phyloP scores from a whole-genome alignment of 768 basidiomycete genomes.

The Agrocybe praecox region DNA sequence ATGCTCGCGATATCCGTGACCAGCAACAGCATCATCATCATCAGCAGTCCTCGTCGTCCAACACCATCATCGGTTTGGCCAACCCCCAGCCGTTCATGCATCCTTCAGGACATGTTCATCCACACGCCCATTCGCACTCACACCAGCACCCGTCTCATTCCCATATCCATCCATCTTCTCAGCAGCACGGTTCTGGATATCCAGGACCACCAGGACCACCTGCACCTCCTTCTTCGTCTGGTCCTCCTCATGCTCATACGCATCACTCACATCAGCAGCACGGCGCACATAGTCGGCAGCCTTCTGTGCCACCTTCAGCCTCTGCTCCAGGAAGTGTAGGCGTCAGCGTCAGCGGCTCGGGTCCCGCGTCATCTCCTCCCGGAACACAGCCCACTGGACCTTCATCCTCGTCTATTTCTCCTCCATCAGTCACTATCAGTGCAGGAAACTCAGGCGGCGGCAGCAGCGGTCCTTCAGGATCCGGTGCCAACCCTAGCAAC shows the following conservation, averaged over 20 bases:
- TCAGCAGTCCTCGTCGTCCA: neutral
- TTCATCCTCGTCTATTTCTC: neutral
- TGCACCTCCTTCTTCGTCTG: no score
- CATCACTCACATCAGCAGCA: neutral
- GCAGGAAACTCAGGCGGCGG: neutral
- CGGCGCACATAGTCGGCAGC: neutral
- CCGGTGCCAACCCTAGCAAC: neutral
- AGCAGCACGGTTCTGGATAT: neutral
- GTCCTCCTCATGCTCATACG: neutral
- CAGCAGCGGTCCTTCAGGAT: neutral
- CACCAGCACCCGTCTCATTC: neutral
- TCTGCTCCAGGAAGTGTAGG: no score
- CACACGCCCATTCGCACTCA: conserved; percentile 1
- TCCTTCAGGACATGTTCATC: conserved; percentile 8
- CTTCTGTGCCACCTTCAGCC: neutral
- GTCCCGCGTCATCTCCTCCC: no score
- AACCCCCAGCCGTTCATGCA: conserved; percentile 13
- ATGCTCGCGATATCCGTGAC: neutral
- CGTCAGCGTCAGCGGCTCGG: no score
- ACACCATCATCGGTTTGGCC: neutral
- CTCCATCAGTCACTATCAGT: no score
- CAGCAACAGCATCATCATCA: neutral
- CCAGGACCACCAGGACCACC: neutral
- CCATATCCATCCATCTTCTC: conserved; percentile 6
- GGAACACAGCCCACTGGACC: no score